These are phyloP conservation scores for Picochlorum sp. DNA, from an alignment of 139 green algal species.

Conservation along the genomic window DNA sequence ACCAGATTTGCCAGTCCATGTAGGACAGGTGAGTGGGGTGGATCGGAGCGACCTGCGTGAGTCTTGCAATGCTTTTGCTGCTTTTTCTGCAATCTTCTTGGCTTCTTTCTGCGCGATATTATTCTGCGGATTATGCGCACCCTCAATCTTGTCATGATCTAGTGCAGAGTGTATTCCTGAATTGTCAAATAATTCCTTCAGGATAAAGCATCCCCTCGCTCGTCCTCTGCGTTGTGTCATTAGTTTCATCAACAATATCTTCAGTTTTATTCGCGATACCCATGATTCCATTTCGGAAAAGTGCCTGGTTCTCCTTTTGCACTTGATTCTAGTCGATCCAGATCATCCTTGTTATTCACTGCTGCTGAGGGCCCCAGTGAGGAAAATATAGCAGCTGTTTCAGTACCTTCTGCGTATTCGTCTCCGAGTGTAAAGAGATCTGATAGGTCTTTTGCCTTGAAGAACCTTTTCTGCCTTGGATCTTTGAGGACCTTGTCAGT, in stretches of 20 bases:
- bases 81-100: conserved; percentile 31
- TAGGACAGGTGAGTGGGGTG: conserved; percentile 62
- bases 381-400: conserved; percentile 76
- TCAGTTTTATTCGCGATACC: conserved; percentile 9
- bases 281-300: neutral
- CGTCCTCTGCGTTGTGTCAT: neutral
- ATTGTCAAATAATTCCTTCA: conserved; percentile 83
- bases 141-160: conserved; percentile 76
- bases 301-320: too few species aligned
- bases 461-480: conserved; percentile 87
- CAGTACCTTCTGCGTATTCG: conserved; percentile 47
- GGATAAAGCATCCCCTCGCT: conserved; percentile 49
- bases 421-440: conserved; percentile 90
- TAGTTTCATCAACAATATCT: neutral
- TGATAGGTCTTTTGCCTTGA: conserved; percentile 75
- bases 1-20: conserved; percentile 78
- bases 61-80: conserved; percentile 60
- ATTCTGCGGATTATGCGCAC: conserved; percentile 54
- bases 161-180: conserved; percentile 53
- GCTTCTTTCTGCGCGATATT: conserved; percentile 49
- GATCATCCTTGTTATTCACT: too few species aligned
- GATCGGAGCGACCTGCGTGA: conserved; percentile 21
- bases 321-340: neutral
- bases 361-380: conserved; percentile 19
- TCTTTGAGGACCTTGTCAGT: conserved; percentile 70